phyloP scores from a whole-genome alignment of 192 early-diverging fungal species.

The Endogone sp. region DNA sequence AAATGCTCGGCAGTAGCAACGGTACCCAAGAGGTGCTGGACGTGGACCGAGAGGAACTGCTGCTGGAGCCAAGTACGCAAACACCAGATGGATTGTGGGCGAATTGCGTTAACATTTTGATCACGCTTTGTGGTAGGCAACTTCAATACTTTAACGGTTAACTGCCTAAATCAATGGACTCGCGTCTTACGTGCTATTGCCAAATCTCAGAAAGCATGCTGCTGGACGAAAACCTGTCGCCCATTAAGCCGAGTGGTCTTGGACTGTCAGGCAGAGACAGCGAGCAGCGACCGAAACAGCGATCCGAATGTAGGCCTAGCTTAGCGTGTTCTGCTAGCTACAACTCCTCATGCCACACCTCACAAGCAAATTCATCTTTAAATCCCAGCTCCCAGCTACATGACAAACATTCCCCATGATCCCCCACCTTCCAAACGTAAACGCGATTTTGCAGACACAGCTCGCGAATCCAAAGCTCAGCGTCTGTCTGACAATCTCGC shows the following conservation, averaged over 20 bases:
- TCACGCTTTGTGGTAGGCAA: neutral
- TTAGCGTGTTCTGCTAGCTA: too few species aligned
- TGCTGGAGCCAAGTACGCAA: neutral
- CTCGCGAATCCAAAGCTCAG: slow-evolving; percentile 24
- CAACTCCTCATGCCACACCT: too few species aligned
- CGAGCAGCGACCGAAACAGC: neutral
- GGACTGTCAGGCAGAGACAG: neutral
- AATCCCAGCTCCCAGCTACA: neutral
- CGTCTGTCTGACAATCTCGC: slow-evolving; percentile 23
- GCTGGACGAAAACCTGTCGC: neutral
- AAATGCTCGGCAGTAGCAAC: neutral
- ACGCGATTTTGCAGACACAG: slow-evolving; percentile 25
- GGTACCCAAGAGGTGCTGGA: neutral
- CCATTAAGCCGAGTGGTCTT: neutral
- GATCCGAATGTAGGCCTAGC: neutral
- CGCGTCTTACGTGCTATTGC: neutral
- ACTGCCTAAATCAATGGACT: too few species aligned
- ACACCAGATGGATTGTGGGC: neutral
- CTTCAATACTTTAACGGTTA: too few species aligned
- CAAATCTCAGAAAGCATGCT: neutral
- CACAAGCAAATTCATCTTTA: neutral
- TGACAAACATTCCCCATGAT: neutral
- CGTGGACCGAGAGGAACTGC: neutral
- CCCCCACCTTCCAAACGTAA: slow-evolving; percentile 20
- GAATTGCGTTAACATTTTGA: neutral